phyloP scores from a whole-genome alignment of 176 grass and related monocot species.

The Lolium multiflorum region DNA sequence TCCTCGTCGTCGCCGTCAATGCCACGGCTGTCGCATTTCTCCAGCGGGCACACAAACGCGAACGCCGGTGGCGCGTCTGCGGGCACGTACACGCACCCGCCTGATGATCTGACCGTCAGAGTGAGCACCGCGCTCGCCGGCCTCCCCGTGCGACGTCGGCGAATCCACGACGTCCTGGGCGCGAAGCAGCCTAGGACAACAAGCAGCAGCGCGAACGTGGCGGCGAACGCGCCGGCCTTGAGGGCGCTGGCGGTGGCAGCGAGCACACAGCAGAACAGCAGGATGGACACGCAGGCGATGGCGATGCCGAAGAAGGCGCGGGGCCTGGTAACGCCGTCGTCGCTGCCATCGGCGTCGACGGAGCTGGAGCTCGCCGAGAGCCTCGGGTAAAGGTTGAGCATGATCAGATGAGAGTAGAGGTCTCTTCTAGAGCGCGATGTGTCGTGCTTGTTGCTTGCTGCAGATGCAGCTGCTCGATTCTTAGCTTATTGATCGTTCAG shows the following conservation, averaged over 20 bases:
- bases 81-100: not conserved
- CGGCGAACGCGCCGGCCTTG: conserved; percentile 37
- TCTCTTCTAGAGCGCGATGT: not conserved
- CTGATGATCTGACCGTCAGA: not conserved
- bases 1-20: not conserved
- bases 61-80: conserved; percentile 30
- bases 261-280: conserved; percentile 38
- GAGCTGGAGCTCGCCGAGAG: not conserved
- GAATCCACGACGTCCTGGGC: not conserved
- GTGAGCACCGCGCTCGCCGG: not conserved
- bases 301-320: conserved; percentile 39
- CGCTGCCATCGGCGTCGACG: not conserved
- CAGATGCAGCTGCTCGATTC: not conserved
- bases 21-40: not conserved
- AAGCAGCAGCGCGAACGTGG: not conserved
- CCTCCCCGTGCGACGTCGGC: not conserved
- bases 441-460: not conserved
- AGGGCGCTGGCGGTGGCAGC: conserved; percentile 1
- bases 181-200: conserved; percentile 17
- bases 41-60: conserved; percentile 18
- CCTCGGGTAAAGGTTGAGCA: not conserved
- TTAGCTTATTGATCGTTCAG: not conserved
- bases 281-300: conserved; percentile 31
- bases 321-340: not conserved
- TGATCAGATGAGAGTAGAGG: not conserved